Percentiles rank a stretch among this genome's conserved stretches.
These are phyloP conservation scores for Kodamaea ohmeri DNA, from an alignment of 1,139 yeast genomes.

Conservation along the genomic window DNA sequence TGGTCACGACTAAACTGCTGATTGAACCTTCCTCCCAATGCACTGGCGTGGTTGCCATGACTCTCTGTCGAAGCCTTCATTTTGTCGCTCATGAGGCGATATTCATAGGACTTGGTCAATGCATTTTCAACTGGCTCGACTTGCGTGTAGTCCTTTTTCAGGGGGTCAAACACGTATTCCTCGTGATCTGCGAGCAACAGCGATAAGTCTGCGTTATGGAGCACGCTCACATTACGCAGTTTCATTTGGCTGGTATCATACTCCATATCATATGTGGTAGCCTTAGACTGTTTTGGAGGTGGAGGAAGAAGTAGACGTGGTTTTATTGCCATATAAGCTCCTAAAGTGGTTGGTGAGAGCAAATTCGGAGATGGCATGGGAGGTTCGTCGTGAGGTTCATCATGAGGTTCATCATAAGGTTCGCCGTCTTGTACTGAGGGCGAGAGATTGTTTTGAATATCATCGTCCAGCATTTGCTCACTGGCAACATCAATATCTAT, in stretches of 20 bases:
- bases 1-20: too few species aligned
- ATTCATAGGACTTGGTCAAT: slow-evolving; percentile 14
- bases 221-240: slow-evolving; percentile 12
- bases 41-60: not conserved
- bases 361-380: slow-evolving; percentile 14
- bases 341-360: slow-evolving; percentile 37
- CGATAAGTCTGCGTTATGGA: slow-evolving; percentile 7
- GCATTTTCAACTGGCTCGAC: slow-evolving; percentile 11
- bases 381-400: slow-evolving; percentile 9
- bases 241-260: slow-evolving; percentile 19
- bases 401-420: slow-evolving; percentile 4
- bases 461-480: not conserved
- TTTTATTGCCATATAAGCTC: slow-evolving; percentile 38
- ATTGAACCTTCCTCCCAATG: not conserved
- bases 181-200: slow-evolving; percentile 16
- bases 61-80: not conserved
- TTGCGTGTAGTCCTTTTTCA: slow-evolving; percentile 20
- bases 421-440: too few species aligned
- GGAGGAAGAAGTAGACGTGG: slow-evolving; percentile 28
- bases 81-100: slow-evolving; percentile 13
- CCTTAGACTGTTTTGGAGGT: slow-evolving; percentile 10
- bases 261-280: slow-evolving; percentile 21
- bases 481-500: slow-evolving; percentile 3
- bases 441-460: not conserved
- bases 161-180: slow-evolving; percentile 25